Evolutionary conservation across 768 basidiomycete genomes (phyloP).

Genomic region (Russula foetens): DNA sequence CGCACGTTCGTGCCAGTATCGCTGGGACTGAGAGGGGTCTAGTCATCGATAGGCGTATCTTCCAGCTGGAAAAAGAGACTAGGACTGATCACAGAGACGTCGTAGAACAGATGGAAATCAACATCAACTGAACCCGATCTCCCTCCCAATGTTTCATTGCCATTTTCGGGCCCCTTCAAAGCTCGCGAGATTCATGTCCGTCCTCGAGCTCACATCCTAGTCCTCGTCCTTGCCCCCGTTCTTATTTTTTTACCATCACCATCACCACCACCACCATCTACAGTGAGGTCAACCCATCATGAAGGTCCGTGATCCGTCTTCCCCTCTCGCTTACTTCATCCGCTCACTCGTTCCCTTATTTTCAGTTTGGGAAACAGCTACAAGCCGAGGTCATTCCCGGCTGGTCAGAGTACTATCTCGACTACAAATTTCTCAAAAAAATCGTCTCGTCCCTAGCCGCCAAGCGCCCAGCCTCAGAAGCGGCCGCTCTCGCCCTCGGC

Average conservation of each 20-base stretch:
- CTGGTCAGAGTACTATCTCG: slow-evolving; percentile 92
- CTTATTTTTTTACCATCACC: neutral
- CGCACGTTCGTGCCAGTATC: slow-evolving; percentile 42
- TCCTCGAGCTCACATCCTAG: neutral
- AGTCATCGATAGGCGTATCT: slow-evolving; percentile 14
- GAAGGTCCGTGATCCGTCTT: slow-evolving; percentile 23
- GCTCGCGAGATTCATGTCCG: neutral
- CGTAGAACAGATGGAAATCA: neutral
- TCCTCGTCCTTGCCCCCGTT: neutral
- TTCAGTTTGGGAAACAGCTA: slow-evolving; percentile 95
- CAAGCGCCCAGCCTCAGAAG: slow-evolving; percentile 85
- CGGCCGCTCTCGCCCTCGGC: slow-evolving; percentile 77
- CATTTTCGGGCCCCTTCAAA: neutral
- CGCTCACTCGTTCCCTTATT: neutral
- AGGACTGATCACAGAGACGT: no score
- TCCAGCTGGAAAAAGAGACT: neutral
- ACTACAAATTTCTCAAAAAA: slow-evolving; percentile 98
- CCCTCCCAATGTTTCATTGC: neutral
- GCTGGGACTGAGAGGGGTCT: neutral
- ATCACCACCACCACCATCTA: neutral
- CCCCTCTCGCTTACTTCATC: neutral
- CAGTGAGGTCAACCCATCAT: slow-evolving; percentile 19
- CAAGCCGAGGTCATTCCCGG: slow-evolving; percentile 94
- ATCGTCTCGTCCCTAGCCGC: slow-evolving; percentile 93
- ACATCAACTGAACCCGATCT: neutral